Evolutionary conservation across 2,329 filamentous ascomycete species (phyloP).

Genomic region (Colletotrichum sp.): DNA sequence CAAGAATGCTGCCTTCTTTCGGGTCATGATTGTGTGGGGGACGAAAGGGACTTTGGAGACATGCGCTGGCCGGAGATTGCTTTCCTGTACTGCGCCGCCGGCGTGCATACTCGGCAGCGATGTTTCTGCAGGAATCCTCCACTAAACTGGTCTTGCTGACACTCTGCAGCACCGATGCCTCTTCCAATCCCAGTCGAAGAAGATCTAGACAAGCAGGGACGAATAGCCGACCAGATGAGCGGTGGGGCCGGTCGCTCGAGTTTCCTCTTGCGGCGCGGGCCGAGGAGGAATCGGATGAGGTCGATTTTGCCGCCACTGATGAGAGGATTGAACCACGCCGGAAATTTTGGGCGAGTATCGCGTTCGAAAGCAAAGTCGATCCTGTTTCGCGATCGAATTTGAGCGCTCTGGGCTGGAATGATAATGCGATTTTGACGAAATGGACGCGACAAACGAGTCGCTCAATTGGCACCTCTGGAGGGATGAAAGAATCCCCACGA

Average conservation of each 20-base stretch:
- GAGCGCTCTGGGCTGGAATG: neutral
- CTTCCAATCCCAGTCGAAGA: neutral
- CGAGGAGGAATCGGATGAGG: neutral
- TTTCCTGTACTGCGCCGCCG: neutral
- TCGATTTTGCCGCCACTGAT: neutral
- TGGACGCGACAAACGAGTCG: neutral
- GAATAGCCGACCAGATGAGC: neutral
- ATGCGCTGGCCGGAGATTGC: neutral
- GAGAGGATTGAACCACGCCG: neutral
- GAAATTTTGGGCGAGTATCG: neutral
- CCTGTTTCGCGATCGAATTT: neutral
- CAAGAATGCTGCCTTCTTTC: neutral
- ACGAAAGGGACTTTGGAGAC: too few relatives aligned
- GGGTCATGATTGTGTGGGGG: neutral
- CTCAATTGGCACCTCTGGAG: neutral
- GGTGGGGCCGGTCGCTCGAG: neutral
- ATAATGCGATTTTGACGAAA: neutral
- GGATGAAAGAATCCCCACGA: neutral
- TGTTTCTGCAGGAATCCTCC: neutral
- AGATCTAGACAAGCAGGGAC: neutral
- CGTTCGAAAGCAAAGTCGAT: accelerated
- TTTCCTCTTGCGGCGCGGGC: neutral
- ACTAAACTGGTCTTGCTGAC: neutral
- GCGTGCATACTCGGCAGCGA: neutral
- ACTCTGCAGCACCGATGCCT: neutral